Evolutionary conservation across 129 eudicot genomes (phyloP), one percentile per base, ranked within the genome.

Genomic region (Apium graveolens): DNA sequence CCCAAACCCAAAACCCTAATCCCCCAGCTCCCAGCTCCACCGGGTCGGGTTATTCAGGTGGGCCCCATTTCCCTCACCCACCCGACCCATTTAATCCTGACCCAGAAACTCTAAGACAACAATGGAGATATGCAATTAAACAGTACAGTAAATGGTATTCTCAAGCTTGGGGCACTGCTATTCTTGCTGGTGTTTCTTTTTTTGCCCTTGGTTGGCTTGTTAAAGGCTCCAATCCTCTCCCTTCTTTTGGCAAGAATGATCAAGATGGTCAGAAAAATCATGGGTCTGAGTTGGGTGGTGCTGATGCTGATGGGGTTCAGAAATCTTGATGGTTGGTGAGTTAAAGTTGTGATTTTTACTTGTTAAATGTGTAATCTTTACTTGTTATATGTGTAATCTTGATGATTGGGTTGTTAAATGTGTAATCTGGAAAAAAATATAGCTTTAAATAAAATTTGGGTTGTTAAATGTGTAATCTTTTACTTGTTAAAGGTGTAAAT

Each of bases 81-180:
- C 96, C 90, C 13, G 96, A 93, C 7, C 5, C 82, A 5, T 35
- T 45, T 14, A 93, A 86, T 83, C 96, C 94, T 32, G 98, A 93
- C 72, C 82, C 98, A 7, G 92, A 91, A 29, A 49, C 98, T 7
- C 89, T 93, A 14, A 88, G 89, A 82, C 97, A 92, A 0, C 99
- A 95, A 73, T 95, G 99, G 97, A 86, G 79, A 80, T 95, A 77
- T 82, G 99, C 99, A 16, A 86, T 84, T 0, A 90, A 82, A 81
- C 95, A 90, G 86, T 92, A 95, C 84, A 87, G 97, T 73, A 95
- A 82, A 81, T 91, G 96, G 98, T 88, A 91, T 78, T 86, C 97
- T 10, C 96, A 95, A 57, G 96, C 98, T n/a, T 91, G 98, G 98
- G 98, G 98, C 31, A 90, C 99, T 78, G 98, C 98, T 72, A 91